These are phyloP conservation scores for Nepenthes alata DNA, from an alignment of 179 eudicot genomes.

Conservation along the genomic window DNA sequence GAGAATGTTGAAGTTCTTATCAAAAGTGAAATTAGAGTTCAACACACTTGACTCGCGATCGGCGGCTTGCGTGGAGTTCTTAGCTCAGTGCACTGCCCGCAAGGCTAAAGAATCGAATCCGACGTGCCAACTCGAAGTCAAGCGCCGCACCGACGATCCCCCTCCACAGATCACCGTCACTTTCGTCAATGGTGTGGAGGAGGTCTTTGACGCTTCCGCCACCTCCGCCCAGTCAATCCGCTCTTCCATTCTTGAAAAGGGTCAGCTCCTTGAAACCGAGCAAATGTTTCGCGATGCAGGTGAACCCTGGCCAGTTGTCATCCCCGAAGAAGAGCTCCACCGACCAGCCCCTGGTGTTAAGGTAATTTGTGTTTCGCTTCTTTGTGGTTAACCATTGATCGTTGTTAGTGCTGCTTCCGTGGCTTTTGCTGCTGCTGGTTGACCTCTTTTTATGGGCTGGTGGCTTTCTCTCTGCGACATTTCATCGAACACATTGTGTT, in stretches of 20 bases:
- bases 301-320: conserved; percentile 68
- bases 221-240: conserved; percentile 68
- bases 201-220: conserved; percentile 61
- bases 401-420: too few relatives aligned
- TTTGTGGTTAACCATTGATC: too few relatives aligned
- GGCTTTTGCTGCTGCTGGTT: too few relatives aligned
- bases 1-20: conserved; percentile 65
- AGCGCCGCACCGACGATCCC: conserved; percentile 72
- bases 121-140: conserved; percentile 50
- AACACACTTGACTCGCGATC: conserved; percentile 67
- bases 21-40: conserved; percentile 79
- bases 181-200: conserved; percentile 71
- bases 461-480: too few relatives aligned
- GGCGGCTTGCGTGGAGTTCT: conserved; percentile 68
- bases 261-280: conserved; percentile 58
- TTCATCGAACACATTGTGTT: too few relatives aligned
- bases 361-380: conserved; percentile 21
- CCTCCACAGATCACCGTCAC: conserved; percentile 76
- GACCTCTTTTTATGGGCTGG: too few relatives aligned
- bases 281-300: conserved; percentile 79
- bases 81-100: conserved; percentile 71
- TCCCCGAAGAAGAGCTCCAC: conserved; percentile 49
- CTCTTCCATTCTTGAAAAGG: conserved; percentile 55
- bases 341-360: conserved; percentile 47
- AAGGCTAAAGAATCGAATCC: conserved; percentile 82